Evolutionary conservation across 2,329 filamentous ascomycete genomes (phyloP).

Genomic region (Xylaria sp.): DNA sequence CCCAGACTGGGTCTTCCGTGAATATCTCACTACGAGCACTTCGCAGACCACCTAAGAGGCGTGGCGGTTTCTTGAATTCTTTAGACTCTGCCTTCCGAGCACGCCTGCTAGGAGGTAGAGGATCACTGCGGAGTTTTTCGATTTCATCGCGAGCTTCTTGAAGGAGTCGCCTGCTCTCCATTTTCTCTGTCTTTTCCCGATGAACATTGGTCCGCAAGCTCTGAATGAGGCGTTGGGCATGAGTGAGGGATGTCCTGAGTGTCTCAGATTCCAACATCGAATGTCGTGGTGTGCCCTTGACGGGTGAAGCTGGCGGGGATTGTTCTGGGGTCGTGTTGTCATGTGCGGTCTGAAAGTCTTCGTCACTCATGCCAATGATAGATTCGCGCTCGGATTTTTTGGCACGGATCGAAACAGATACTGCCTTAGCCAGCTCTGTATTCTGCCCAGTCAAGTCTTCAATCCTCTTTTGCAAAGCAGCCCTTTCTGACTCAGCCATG

Average conservation of each 20-base stretch:
- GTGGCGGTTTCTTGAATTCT: constrained; percentile 78
- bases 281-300: constrained; percentile 90
- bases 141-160: constrained; percentile 95
- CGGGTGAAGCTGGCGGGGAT: constrained; percentile 86
- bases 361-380: constrained; percentile 62
- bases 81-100: constrained; percentile 68
- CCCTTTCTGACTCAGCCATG: constrained; percentile 78
- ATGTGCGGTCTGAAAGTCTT: constrained; percentile 67
- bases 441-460: constrained; percentile 90
- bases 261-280: constrained; percentile 94
- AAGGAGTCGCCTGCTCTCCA: constrained; percentile 92
- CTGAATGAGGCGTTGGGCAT: constrained; percentile 96
- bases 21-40: constrained; percentile 79
- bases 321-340: constrained; percentile 82
- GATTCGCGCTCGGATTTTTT: constrained; percentile 69
- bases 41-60: constrained; percentile 77
- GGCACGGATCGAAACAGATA: constrained; percentile 71
- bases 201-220: constrained; percentile 94
- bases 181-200: constrained; percentile 97
- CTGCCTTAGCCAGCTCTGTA: constrained; percentile 83
- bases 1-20: constrained; percentile 84
- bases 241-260: constrained; percentile 88
- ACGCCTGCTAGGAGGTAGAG: constrained; percentile 58
- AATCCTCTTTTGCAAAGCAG: constrained; percentile 80
- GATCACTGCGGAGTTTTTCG: constrained; percentile 69